Conservation (phyloP, 371 early-diverging fungal species). For the Fennellomyces sp. region DNA sequence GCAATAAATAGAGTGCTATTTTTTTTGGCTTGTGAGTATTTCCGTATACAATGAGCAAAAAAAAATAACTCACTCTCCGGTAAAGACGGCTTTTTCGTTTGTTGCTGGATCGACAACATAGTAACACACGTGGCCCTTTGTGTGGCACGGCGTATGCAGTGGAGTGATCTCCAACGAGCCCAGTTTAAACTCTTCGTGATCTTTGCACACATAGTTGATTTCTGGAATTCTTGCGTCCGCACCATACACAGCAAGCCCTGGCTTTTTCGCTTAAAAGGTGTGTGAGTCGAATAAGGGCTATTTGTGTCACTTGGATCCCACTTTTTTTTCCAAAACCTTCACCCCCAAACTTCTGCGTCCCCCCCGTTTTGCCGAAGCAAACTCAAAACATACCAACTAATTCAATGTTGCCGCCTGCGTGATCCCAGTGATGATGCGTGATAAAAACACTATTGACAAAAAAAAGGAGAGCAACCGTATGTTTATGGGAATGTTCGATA, state of each 20-base stretch:
- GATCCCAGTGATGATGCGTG: constrained; percentile 85
- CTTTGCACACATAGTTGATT: constrained; percentile 74
- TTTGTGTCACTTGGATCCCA: constrained; percentile 26
- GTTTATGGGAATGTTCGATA: constrained; percentile 13
- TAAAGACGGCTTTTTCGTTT: constrained; percentile 48
- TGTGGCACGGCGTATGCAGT: constrained; percentile 87
- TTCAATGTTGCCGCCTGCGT: constrained; percentile 77
- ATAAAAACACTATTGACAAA: constrained; percentile 56
- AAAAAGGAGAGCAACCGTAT: background rate
- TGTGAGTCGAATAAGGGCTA: background rate
- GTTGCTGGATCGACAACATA: constrained; percentile 67
- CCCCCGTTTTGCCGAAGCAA: constrained; percentile 16
- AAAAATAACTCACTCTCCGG: constrained; percentile 41
- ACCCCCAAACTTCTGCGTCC: background rate
- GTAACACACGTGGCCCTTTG: constrained; percentile 86
- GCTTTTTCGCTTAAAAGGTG: constrained; percentile 48
- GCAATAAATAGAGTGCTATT: constrained; percentile 44
- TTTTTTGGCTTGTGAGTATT: background rate
- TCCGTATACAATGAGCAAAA: background rate
- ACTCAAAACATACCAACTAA: constrained; percentile 48
- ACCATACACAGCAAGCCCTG: constrained; percentile 81
- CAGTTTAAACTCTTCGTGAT: constrained; percentile 77
- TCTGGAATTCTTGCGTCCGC: constrained; percentile 88
- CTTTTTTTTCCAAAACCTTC: background rate
- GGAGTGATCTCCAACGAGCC: constrained; percentile 71